phyloP scores from a whole-genome alignment of 2,329 filamentous ascomycete genomes.

The Epichloe amarillans region DNA sequence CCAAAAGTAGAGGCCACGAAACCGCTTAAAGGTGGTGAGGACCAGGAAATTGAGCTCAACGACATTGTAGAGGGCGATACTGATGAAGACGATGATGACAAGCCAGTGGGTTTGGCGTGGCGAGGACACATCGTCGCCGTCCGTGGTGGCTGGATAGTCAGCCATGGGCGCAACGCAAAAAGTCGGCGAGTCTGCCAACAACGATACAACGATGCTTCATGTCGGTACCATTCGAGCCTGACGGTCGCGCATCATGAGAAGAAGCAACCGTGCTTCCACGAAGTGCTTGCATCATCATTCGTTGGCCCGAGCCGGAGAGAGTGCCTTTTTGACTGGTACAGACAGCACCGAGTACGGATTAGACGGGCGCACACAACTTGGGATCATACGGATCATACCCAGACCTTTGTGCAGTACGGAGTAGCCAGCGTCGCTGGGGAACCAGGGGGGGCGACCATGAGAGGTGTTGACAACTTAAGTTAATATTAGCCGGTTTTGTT shows the following conservation, averaged over 20 bases:
- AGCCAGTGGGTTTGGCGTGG: not conserved
- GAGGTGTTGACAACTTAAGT: no score
- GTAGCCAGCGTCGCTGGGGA: not conserved
- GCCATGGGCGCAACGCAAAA: not conserved
- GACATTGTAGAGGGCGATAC: conserved; percentile 15
- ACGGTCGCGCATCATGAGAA: not conserved
- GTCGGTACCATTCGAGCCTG: not conserved
- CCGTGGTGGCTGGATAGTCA: not conserved
- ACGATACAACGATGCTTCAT: not conserved
- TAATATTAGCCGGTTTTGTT: no score
- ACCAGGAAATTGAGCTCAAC: conserved; percentile 17
- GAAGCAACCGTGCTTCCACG: not conserved
- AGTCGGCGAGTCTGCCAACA: not conserved
- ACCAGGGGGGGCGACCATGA: not conserved
- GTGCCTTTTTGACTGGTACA: no score
- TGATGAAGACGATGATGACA: conserved; percentile 11
- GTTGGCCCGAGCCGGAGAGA: no score
- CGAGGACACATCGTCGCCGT: not conserved
- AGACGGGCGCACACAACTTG: no score
- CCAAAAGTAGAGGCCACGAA: conserved; percentile 20
- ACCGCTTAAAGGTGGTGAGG: conserved; percentile 14
- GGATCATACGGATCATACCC: no score
- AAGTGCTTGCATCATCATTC: not conserved
- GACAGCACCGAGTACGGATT: no score
- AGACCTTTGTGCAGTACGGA: no score